phyloP scores from a whole-genome alignment of 176 grass and related monocot species.

The Paspalum notatum region DNA sequence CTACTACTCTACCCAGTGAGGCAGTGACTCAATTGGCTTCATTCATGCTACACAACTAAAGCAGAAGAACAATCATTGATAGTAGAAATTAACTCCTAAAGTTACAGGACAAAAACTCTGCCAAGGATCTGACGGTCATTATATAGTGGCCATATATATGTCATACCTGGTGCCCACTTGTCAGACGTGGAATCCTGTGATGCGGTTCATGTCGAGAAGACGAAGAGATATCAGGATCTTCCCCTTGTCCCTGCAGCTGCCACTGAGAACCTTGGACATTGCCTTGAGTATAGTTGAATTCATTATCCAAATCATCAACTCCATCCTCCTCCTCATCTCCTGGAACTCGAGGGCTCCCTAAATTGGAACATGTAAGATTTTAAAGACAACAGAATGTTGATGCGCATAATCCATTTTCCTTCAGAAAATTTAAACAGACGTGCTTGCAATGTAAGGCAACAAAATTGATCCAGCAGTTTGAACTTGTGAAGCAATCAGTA shows the following conservation, averaged over 20 bases:
- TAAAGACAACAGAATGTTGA: not conserved
- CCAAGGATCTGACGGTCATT: not conserved
- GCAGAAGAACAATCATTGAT: not conserved
- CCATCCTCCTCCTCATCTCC: slow-evolving; percentile 82
- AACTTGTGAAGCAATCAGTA: not conserved
- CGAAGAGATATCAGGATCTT: slow-evolving; percentile 71
- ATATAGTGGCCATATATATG: not conserved
- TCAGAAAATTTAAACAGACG: not conserved
- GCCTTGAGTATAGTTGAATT: slow-evolving; percentile 69
- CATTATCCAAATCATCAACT: slow-evolving; percentile 86
- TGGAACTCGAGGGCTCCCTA: slow-evolving; percentile 78
- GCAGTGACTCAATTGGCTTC: slow-evolving; percentile 11
- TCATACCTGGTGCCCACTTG: slow-evolving; percentile 72
- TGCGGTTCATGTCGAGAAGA: slow-evolving; percentile 68
- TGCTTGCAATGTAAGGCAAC: not conserved
- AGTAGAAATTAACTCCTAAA: not conserved
- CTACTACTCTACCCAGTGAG: not conserved
- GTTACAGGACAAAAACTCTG: not conserved
- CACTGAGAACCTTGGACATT: slow-evolving; percentile 47
- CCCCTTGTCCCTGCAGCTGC: slow-evolving; percentile 61
- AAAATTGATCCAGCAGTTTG: not conserved
- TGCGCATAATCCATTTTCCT: not conserved
- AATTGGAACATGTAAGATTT: slow-evolving; percentile 13
- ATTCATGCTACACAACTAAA: slow-evolving; percentile 17
- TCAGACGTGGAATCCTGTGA: slow-evolving; percentile 73